phyloP scores from a whole-genome alignment of 1,139 yeast genomes.

The Insectozyma bohioensis region DNA sequence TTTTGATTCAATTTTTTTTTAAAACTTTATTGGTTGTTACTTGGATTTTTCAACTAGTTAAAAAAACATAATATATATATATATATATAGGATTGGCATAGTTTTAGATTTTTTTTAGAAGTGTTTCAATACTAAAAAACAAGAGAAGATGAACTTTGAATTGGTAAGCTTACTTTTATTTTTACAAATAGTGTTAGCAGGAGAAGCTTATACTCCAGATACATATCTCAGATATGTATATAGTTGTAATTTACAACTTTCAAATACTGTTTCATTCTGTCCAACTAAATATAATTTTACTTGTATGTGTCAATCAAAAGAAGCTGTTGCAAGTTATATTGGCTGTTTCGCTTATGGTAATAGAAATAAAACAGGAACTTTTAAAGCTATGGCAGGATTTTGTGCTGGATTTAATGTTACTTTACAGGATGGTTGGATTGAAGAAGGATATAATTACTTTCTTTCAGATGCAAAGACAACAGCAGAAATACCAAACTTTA shows the following conservation, averaged over 20 bases:
- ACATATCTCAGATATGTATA: too few species aligned
- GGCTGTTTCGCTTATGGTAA: slow-evolving; percentile 15
- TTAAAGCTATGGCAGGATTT: too few species aligned
- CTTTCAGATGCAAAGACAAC: slow-evolving; percentile 19
- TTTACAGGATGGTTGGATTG: slow-evolving; percentile 18
- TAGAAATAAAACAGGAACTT: slow-evolving; percentile 5
- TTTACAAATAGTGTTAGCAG: not conserved
- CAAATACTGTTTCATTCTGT: slow-evolving; percentile 17
- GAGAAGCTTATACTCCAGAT: too few species aligned
- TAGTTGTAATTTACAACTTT: slow-evolving; percentile 20
- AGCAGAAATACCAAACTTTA: slow-evolving; percentile 23
- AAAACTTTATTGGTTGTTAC: too few species aligned
- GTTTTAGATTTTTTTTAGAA: too few species aligned
- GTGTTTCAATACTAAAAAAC: too few species aligned
- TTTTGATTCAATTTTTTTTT: too few species aligned
- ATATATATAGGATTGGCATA: too few species aligned
- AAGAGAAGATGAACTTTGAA: too few species aligned
- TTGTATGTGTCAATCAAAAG: slow-evolving; percentile 14
- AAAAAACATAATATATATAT: too few species aligned
- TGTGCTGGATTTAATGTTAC: slow-evolving; percentile 8
- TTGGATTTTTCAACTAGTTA: too few species aligned
- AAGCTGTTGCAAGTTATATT: slow-evolving; percentile 17
- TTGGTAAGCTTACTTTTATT: too few species aligned
- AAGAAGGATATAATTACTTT: slow-evolving; percentile 19
- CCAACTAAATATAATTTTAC: slow-evolving; percentile 1